Conservation (phyloP, 805 yeast species). For the Wickerhamiella lipophila region DNA sequence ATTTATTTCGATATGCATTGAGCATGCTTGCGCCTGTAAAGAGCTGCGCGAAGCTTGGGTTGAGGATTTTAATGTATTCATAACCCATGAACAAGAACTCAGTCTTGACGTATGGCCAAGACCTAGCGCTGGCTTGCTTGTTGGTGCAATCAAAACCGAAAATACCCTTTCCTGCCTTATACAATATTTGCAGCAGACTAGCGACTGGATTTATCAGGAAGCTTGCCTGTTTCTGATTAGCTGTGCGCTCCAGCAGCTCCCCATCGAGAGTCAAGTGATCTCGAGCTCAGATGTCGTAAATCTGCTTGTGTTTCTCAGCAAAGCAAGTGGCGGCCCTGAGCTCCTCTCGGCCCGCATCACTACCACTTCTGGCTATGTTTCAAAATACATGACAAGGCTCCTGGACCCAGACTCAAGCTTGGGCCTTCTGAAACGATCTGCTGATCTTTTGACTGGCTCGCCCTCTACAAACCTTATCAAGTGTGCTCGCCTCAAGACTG, state of each 20-base stretch:
- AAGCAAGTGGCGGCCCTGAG: neutral
- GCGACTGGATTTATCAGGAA: slow-evolving; percentile 13
- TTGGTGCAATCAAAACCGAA: slow-evolving; percentile 35
- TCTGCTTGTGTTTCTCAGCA: neutral
- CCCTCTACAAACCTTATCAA: slow-evolving; percentile 10
- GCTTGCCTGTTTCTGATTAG: slow-evolving; percentile 18
- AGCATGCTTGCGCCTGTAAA: slow-evolving; percentile 33
- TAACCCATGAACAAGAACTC: slow-evolving; percentile 63
- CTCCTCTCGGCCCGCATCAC: slow-evolving; percentile 20
- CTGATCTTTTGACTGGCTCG: neutral
- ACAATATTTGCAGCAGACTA: slow-evolving; percentile 9
- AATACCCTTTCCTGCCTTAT: slow-evolving; percentile 13
- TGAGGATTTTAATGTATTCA: slow-evolving; percentile 54
- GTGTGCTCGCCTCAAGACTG: slow-evolving; percentile 15
- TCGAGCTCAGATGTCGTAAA: neutral
- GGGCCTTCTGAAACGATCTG: neutral
- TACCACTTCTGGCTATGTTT: slow-evolving; percentile 15
- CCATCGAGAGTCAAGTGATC: slow-evolving; percentile 14
- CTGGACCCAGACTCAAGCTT: slow-evolving; percentile 13
- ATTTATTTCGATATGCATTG: slow-evolving; percentile 24
- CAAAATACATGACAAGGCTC: slow-evolving; percentile 13
- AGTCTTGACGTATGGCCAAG: slow-evolving; percentile 44
- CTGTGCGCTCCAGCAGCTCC: slow-evolving; percentile 17
- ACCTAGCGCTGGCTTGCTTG: slow-evolving; percentile 45
- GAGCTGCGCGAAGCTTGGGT: slow-evolving; percentile 37